A percentile compares a stretch with the other conserved stretches of the same genome.
Evolutionary conservation across 768 basidiomycete species (phyloP).

Genomic region (Pulveroboletus sp.): DNA sequence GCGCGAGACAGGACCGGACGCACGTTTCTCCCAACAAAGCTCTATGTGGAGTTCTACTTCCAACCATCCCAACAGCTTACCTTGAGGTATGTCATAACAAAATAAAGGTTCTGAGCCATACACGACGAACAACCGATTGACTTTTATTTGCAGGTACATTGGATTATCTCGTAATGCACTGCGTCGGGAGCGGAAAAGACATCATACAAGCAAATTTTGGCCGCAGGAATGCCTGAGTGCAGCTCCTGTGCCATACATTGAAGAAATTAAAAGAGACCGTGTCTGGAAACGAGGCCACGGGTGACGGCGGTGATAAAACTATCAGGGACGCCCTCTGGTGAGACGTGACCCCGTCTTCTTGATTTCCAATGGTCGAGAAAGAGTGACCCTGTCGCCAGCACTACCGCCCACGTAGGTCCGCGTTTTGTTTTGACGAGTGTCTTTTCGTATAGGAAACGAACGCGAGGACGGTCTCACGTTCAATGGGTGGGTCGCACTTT

Average conservation of each 20-base stretch:
- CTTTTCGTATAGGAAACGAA: no score
- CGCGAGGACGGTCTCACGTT: no score
- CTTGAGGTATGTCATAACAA: neutral
- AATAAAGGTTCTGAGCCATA: neutral
- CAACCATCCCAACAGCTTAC: neutral
- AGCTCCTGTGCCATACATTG: no score
- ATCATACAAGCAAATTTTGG: no score
- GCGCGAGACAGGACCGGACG: neutral
- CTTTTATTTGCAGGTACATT: neutral
- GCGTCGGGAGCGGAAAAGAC: no score
- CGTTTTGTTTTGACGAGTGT: no score
- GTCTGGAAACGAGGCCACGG: neutral
- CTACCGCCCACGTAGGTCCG: neutral
- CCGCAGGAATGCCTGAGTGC: no score
- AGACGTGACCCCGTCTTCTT: neutral
- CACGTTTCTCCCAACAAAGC: neutral
- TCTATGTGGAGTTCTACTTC: neutral
- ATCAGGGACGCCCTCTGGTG: neutral
- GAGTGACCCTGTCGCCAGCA: neutral
- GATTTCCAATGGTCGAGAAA: neutral
- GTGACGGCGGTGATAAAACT: neutral
- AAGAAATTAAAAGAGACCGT: neutral
- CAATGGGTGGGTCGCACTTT: no score
- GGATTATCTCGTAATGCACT: no score
- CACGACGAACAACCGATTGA: no score